Conservation (phyloP, 345 rosid genomes). For the Firmiana major region DNA sequence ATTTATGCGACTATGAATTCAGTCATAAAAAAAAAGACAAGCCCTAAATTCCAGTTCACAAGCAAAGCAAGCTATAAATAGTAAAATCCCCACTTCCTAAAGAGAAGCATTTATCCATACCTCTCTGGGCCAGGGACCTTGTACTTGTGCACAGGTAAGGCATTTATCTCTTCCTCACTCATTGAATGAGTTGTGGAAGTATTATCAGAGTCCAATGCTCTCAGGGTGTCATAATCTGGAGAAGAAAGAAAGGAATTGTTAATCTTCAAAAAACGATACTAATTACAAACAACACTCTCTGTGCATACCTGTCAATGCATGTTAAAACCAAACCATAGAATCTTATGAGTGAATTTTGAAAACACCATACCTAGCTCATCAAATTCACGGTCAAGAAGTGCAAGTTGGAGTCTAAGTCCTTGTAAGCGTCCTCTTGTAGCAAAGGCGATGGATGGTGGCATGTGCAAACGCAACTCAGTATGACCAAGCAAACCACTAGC, state of each 20-base stretch:
- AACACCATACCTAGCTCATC: constrained; percentile 55
- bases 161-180: constrained; percentile 80
- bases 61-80: neutral
- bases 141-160: constrained; percentile 64
- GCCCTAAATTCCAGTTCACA: neutral
- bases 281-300: neutral
- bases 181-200: constrained; percentile 43
- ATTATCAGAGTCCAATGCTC: constrained; percentile 63
- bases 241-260: neutral
- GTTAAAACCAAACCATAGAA: neutral
- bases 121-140: constrained; percentile 43
- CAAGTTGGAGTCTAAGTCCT: constrained; percentile 74
- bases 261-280: neutral
- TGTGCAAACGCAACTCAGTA: constrained; percentile 57
- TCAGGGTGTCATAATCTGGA: constrained; percentile 68
- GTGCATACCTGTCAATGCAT: neutral
- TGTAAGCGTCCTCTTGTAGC: constrained; percentile 73
- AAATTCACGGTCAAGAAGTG: constrained; percentile 69
- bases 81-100: neutral
- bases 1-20: neutral
- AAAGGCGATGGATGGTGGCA: constrained; percentile 68
- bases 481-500: constrained; percentile 66
- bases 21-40: neutral
- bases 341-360: neutral
- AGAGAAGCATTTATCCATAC: constrained; percentile 26